phyloP scores from a whole-genome alignment of 1,284 basidiomycete genomes.

The Chondrostereum purpureum region DNA sequence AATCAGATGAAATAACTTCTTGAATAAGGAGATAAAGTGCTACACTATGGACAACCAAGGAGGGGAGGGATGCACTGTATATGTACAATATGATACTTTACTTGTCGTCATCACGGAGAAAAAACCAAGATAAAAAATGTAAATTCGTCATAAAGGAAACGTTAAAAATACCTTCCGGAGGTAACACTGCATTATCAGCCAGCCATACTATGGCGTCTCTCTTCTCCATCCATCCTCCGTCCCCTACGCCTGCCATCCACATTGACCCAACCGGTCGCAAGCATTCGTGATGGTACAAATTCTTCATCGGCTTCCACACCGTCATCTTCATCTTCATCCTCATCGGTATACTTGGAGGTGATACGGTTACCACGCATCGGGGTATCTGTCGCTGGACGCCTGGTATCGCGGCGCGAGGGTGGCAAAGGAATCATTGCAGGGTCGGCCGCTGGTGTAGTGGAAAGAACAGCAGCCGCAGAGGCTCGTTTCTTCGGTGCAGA shows the following conservation, averaged over 20 bases:
- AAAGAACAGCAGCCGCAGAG: constrained; percentile 30
- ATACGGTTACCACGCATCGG: constrained; percentile 23
- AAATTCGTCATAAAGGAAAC: no score
- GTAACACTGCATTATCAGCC: constrained; percentile 23
- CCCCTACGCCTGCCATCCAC: constrained; percentile 46
- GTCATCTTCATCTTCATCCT: constrained; percentile 43
- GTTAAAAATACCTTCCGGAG: no score
- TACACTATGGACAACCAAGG: no score
- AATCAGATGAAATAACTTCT: no score
- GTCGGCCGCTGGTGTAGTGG: constrained; percentile 18
- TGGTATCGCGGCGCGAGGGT: constrained; percentile 24
- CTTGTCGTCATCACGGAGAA: no score
- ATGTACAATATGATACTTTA: no score
- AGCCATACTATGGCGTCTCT: constrained; percentile 32
- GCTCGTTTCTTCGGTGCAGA: constrained; percentile 28
- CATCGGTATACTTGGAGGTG: constrained; percentile 43
- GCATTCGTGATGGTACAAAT: constrained; percentile 31
- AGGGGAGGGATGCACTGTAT: no score
- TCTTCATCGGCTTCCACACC: constrained; percentile 63
- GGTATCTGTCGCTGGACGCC: constrained; percentile 21
- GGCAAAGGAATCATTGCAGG: constrained; percentile 29
- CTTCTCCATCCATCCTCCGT: constrained; percentile 22
- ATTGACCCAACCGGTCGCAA: constrained; percentile 40
- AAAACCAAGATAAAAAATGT: no score
- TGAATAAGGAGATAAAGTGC: no score